A percentile compares a stretch with the other conserved stretches of the same genome.
Evolutionary conservation across 306 rosid species (phyloP).

Genomic region (Quercus dentata): DNA sequence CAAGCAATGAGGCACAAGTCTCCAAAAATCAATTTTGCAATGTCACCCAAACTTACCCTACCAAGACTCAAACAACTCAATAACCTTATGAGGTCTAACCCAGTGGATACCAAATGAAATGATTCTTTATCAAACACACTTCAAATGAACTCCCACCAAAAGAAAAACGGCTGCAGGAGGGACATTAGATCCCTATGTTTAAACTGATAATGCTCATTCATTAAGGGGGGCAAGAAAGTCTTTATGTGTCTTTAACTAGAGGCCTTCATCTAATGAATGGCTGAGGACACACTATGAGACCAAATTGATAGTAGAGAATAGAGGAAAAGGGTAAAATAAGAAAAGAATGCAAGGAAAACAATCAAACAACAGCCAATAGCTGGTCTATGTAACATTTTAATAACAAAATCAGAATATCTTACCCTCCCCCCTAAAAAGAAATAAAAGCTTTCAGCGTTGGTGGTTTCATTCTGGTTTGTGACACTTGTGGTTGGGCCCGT

Average conservation of each 20-base stretch:
- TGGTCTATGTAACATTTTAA: background rate
- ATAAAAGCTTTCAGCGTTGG: slow-evolving; percentile 12
- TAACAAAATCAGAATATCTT: background rate
- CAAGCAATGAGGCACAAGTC: no score
- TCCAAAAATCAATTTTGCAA: no score
- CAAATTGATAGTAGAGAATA: background rate
- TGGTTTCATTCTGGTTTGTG: slow-evolving; percentile 22
- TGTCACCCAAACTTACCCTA: no score
- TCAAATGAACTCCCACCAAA: slow-evolving; percentile 4
- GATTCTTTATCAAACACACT: slow-evolving; percentile 12
- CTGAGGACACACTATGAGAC: background rate
- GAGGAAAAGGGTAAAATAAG: background rate
- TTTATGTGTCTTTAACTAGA: background rate
- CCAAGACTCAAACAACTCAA: no score
- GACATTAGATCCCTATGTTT: background rate
- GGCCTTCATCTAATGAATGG: background rate
- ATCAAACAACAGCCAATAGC: background rate
- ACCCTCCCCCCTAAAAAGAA: background rate
- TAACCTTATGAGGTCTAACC: no score
- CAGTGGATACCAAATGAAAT: background rate
- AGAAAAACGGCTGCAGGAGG: slow-evolving; percentile 1
- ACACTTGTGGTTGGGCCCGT: slow-evolving; percentile 33
- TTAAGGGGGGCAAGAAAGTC: background rate
- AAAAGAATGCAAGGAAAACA: background rate
- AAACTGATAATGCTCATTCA: background rate